phyloP scores from a whole-genome alignment of 129 eudicot species.

The Apium graveolens region DNA sequence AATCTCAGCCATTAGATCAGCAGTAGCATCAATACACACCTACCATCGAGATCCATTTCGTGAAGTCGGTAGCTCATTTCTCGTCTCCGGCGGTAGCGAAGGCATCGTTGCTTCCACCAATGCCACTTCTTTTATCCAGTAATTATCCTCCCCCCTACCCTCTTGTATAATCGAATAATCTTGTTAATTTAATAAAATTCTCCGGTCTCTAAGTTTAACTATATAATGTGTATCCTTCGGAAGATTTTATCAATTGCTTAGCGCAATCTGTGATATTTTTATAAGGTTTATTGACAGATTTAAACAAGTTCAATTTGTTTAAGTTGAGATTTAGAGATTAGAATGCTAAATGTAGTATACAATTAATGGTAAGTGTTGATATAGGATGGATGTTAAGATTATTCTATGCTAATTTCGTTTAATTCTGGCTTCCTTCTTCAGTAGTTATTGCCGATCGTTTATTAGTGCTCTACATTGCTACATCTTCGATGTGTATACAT shows the following conservation, averaged over 20 bases:
- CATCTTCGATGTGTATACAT: not conserved
- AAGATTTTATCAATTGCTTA: not conserved
- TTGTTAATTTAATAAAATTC: not conserved
- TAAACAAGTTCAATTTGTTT: not conserved
- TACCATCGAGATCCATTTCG: conserved; percentile 74
- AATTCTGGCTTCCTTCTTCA: not conserved
- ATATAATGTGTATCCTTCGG: no score
- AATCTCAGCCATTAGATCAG: conserved; percentile 30
- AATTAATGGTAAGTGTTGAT: not conserved
- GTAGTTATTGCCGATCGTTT: not conserved
- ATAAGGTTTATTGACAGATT: not conserved
- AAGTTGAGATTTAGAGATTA: not conserved
- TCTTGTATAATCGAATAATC: no score
- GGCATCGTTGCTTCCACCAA: conserved; percentile 54
- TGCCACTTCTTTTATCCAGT: conserved; percentile 79
- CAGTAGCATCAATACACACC: conserved; percentile 74
- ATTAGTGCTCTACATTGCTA: not conserved
- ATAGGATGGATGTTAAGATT: not conserved
- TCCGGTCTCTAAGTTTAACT: no score
- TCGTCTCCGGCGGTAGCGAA: conserved; percentile 96
- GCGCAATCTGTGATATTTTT: not conserved
- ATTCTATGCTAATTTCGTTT: not conserved
- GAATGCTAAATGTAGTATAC: not conserved
- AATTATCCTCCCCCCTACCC: not conserved
- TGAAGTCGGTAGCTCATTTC: conserved; percentile 92